Evolutionary conservation across 2,329 filamentous ascomycete species (phyloP).

Genomic region (Botryotinia globosa): DNA sequence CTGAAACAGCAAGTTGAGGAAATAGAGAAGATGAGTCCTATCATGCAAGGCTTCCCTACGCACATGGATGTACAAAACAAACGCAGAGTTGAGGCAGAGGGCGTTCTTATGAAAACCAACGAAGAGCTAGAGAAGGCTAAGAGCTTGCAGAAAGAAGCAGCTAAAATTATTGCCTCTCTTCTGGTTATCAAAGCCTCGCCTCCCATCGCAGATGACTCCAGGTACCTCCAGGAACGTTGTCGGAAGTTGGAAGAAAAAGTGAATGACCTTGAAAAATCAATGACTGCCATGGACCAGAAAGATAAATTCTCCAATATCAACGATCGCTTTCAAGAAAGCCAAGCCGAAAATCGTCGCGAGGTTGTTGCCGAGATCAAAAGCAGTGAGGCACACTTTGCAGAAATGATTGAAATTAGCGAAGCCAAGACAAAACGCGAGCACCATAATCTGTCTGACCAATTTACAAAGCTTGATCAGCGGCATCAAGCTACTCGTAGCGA

Average conservation of each 20-base stretch:
- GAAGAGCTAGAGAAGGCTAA: conserved; percentile 2
- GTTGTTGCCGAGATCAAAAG: neutral
- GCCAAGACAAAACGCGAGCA: neutral
- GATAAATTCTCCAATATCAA: neutral
- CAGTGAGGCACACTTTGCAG: neutral
- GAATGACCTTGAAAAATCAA: neutral
- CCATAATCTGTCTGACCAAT: neutral
- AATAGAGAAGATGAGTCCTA: neutral
- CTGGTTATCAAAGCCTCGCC: neutral
- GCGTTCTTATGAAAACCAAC: neutral
- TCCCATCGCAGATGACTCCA: neutral
- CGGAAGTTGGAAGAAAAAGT: neutral
- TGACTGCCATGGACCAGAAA: neutral
- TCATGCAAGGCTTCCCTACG: neutral
- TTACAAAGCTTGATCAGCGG: neutral
- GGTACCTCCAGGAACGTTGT: neutral
- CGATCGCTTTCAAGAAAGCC: neutral
- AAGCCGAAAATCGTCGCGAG: neutral
- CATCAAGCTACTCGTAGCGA: neutral
- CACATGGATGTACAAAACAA: neutral
- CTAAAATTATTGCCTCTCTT: neutral
- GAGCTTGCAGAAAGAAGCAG: neutral
- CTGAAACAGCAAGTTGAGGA: conserved; percentile 1
- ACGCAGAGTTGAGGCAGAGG: neutral
- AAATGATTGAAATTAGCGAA: neutral